These are phyloP conservation scores for Polytrichum formosum DNA, from an alignment of 225 moss, liverwort and hornwort species.

Conservation along the genomic window DNA sequence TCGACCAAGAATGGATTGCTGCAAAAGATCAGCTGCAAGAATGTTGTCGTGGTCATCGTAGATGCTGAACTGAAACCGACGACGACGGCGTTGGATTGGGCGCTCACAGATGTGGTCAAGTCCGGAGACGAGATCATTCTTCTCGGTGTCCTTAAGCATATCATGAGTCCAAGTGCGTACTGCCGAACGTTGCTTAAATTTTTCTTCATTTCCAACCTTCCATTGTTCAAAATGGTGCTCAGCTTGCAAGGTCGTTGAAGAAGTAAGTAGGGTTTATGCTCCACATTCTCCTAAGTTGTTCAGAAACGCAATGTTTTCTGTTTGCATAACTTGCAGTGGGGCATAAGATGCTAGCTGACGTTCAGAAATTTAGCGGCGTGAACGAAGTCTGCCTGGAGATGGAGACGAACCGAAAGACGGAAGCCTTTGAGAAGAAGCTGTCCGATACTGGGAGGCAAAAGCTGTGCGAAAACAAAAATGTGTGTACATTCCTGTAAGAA, in stretches of 20 bases:
- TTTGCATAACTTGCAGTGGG: constrained; percentile 20
- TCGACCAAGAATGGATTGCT: too few relatives aligned
- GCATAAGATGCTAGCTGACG: constrained; percentile 33
- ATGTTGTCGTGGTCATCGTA: constrained; percentile 24
- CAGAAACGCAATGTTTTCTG: too few relatives aligned
- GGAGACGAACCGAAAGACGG: constrained; percentile 14
- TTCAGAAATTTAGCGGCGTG: constrained; percentile 20
- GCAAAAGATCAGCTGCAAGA: background rate
- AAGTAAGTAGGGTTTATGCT: too few relatives aligned
- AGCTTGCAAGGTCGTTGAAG: too few relatives aligned
- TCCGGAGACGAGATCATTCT: constrained; percentile 33
- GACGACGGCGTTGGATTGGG: constrained; percentile 42
- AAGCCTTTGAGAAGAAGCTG: constrained; percentile 25
- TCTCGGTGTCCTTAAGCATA: constrained; percentile 38
- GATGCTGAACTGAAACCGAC: constrained; percentile 46
- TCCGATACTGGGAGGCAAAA: constrained; percentile 23
- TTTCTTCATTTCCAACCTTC: too few relatives aligned
- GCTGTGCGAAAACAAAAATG: constrained; percentile 36
- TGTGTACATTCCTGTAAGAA: constrained; percentile 4
- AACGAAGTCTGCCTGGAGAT: constrained; percentile 22
- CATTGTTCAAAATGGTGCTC: too few relatives aligned
- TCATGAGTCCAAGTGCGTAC: constrained; percentile 38
- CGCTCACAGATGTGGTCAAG: constrained; percentile 27
- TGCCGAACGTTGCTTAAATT: too few relatives aligned
- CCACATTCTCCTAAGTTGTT: background rate